Evolutionary conservation across 1,284 basidiomycete species (phyloP), one percentile per base, ranked within the genome.

Genomic region (Neonothopanus nambi): DNA sequence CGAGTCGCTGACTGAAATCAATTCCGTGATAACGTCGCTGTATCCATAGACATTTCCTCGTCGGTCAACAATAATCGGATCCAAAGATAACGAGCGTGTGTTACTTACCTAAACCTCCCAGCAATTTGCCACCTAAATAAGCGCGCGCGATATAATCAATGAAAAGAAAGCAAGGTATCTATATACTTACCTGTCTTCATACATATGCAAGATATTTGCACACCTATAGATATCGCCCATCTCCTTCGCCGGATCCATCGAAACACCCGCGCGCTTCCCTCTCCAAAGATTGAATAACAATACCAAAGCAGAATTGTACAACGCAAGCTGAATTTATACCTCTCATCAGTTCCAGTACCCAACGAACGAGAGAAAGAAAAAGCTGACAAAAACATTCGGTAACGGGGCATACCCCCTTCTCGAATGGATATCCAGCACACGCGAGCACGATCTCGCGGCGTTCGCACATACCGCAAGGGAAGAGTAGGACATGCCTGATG

Each of bases 401-500:
- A 37, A 61, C 21, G 40, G 17, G 17, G 6, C 9, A 20, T 18
- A 15, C n/a, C 30, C 11, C 15, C 26, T 38, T 11, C 24, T n/a
- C n/a, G n/a, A n/a, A n/a, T n/a, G 40, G 3, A 33, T 40, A 57
- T 9, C 60, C 51, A n/a, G 60, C n/a, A 41, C 42, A 43, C 51
- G 55, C 15, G 49, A 24, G 20, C 47, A 53, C 15, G 48, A 50
- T 11, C 51, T 23, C 17, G 55, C 51, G 15, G 55, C 55, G 20
- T 57, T 57, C 3, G 51, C 51, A 26, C 85, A 88, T 44, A 88
- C 87, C 0, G 84, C 82, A 30, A 87, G 69, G 4, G 84, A 87
- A 0, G 85, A 33, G 30, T 33, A 33, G 3, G 30, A 33, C 30
- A 33, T 33, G 30, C 30, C 30, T 33, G 30, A 33, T 9, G 30